These are phyloP conservation scores for Hygrophila difformis DNA, from an alignment of 257 asterid species.

Conservation along the genomic window DNA sequence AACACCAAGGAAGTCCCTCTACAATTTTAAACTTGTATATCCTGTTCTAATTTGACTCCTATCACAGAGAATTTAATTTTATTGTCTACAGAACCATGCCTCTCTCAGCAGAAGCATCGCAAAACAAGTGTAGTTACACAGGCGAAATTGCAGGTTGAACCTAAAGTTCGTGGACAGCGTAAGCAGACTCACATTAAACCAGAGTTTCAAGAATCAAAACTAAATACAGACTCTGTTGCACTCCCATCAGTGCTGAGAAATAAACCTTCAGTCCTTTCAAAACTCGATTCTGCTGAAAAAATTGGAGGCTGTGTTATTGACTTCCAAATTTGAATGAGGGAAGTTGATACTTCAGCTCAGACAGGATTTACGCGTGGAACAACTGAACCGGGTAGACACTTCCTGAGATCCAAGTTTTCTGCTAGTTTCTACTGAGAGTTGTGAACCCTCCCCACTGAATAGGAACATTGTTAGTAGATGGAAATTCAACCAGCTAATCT, in stretches of 20 bases:
- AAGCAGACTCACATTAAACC: constrained; percentile 13
- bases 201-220: constrained; percentile 25
- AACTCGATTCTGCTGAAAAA: constrained; percentile 53
- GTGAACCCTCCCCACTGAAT: too few species aligned
- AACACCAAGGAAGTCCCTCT: too few species aligned
- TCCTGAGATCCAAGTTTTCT: too few species aligned
- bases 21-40: too few species aligned
- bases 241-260: constrained; percentile 18
- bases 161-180: constrained; percentile 8
- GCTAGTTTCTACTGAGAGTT: too few species aligned
- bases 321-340: constrained; percentile 65
- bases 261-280: constrained; percentile 27
- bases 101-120: constrained; percentile 17
- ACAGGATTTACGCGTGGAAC: too few species aligned
- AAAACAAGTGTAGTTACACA: constrained; percentile 13
- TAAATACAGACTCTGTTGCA: constrained; percentile 19
- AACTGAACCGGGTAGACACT: too few species aligned
- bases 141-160: constrained; percentile 18
- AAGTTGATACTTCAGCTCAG: too few species aligned
- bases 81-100: constrained; percentile 25
- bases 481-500: too few species aligned
- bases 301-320: constrained; percentile 38
- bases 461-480: too few species aligned
- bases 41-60: background rate
- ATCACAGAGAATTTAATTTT: background rate